Evolutionary conservation across 768 basidiomycete species (phyloP), one percentile per base, ranked within the genome.

Genomic region (Mrakia hoshinonis): DNA sequence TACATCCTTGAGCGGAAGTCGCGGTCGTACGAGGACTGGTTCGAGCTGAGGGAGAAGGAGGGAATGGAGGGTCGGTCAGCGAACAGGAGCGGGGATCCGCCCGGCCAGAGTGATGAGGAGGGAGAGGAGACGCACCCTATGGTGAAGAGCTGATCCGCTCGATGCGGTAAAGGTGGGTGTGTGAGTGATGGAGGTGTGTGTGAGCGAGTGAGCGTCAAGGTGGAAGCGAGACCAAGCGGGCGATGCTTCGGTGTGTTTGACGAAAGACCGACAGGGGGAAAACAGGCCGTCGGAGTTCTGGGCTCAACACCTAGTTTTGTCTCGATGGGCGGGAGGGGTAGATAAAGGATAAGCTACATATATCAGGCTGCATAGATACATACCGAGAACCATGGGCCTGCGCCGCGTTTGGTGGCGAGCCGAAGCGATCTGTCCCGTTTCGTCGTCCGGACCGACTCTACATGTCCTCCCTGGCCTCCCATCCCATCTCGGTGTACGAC

Each of bases 381-480:
- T n/a, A n/a, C n/a, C n/a, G n/a, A n/a, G n/a, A n/a, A n/a, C n/a
- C n/a, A n/a, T n/a, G n/a, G n/a, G n/a, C n/a, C n/a, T n/a, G n/a
- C n/a, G n/a, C n/a, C n/a, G n/a, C n/a, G n/a, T n/a, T n/a, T n/a
- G n/a, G n/a, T n/a, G n/a, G n/a, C n/a, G n/a, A n/a, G n/a, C n/a
- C n/a, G n/a, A n/a, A n/a, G n/a, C n/a, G n/a, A n/a, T n/a, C n/a
- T n/a, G n/a, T n/a, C n/a, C n/a, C n/a, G n/a, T n/a, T n/a, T n/a
- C n/a, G n/a, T n/a, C n/a, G n/a, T n/a, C n/a, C n/a, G n/a, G n/a
- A 43, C 6, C 7, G 43, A 15, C 7, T 52, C 29, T 34, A 64
- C 13, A 64, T 22, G n/a, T 64, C 38, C 62, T 73, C 78, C 24
- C 78, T 77, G 82, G 82, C 84, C 75, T 75, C 81, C 82, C 82